Conservation (phyloP, 257 asterid species). For the Solanum habrochaites region DNA sequence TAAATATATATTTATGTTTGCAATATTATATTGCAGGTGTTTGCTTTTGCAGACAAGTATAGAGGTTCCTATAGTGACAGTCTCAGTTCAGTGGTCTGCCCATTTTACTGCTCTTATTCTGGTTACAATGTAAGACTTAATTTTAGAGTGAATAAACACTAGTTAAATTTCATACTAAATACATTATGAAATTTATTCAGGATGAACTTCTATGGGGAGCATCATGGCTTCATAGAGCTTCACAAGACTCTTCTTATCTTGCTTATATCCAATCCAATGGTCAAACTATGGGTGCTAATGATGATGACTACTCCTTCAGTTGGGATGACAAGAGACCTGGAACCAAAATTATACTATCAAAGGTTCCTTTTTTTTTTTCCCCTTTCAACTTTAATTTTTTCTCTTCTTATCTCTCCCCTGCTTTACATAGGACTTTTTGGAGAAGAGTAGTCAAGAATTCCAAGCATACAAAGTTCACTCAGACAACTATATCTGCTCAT, state of each 20-base stretch:
- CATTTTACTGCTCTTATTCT: slow-evolving; percentile 79
- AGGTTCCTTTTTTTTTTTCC: slow-evolving; percentile 18
- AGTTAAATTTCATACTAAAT: no score
- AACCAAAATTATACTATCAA: slow-evolving; percentile 61
- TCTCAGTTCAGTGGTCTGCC: slow-evolving; percentile 62
- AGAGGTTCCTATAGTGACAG: slow-evolving; percentile 83
- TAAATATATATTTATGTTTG: not conserved
- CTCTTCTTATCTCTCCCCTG: not conserved
- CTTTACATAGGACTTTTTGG: slow-evolving; percentile 42
- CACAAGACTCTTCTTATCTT: slow-evolving; percentile 36
- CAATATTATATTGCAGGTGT: slow-evolving; percentile 42
- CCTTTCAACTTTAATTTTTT: not conserved
- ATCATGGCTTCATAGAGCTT: slow-evolving; percentile 79
- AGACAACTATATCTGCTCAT: slow-evolving; percentile 76
- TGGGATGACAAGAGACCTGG: slow-evolving; percentile 94
- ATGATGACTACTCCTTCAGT: slow-evolving; percentile 63
- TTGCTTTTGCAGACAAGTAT: slow-evolving; percentile 60
- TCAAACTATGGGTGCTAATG: slow-evolving; percentile 60
- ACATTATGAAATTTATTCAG: slow-evolving; percentile 10
- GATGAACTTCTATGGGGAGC: slow-evolving; percentile 95
- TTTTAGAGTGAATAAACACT: not conserved
- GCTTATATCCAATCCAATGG: slow-evolving; percentile 63
- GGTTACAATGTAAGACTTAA: slow-evolving; percentile 56
- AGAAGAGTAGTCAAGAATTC: slow-evolving; percentile 39
- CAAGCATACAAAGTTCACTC: slow-evolving; percentile 68